Conservation (phyloP, 2,329 filamentous ascomycete species). For the Xylariaceae sp. region DNA sequence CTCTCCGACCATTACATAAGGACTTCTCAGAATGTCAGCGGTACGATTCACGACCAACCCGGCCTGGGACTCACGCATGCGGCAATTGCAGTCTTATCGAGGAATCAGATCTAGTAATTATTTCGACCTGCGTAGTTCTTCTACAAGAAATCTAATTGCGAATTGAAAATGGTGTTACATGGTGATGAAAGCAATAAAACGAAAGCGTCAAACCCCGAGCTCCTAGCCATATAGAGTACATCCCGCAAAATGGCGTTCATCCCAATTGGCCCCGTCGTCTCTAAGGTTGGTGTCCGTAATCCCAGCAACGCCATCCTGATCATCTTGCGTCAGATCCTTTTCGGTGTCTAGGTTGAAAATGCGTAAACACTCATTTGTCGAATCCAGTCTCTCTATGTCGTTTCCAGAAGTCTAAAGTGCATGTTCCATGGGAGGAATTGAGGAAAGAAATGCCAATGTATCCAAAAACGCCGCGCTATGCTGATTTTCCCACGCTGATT, state of each 20-base stretch:
- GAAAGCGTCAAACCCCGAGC: conserved; percentile 1
- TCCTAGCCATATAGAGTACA: not conserved
- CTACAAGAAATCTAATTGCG: conserved; percentile 17
- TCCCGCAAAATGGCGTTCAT: no score
- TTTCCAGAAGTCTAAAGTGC: conserved; percentile 9
- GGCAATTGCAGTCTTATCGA: no score
- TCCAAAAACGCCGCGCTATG: conserved; percentile 17
- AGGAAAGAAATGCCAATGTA: not conserved
- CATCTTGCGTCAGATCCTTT: not conserved
- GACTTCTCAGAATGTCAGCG: no score
- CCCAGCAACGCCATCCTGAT: not conserved
- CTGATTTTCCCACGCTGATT: not conserved
- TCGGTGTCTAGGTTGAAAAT: conserved; percentile 1
- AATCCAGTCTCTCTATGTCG: conserved; percentile 11
- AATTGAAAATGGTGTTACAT: conserved; percentile 8
- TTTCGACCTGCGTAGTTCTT: conserved; percentile 7
- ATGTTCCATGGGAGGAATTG: not conserved
- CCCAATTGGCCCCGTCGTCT: conserved; percentile 5
- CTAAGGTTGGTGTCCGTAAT: not conserved
- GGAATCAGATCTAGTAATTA: no score
- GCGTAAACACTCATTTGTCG: conserved; percentile 1
- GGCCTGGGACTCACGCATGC: no score
- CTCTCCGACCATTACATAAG: no score
- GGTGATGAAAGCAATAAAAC: not conserved
- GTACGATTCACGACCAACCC: no score